Base-by-base conservation (phyloP, 2,329 filamentous ascomycete species). In the Ophiostoma novo-ulmi region DNA sequence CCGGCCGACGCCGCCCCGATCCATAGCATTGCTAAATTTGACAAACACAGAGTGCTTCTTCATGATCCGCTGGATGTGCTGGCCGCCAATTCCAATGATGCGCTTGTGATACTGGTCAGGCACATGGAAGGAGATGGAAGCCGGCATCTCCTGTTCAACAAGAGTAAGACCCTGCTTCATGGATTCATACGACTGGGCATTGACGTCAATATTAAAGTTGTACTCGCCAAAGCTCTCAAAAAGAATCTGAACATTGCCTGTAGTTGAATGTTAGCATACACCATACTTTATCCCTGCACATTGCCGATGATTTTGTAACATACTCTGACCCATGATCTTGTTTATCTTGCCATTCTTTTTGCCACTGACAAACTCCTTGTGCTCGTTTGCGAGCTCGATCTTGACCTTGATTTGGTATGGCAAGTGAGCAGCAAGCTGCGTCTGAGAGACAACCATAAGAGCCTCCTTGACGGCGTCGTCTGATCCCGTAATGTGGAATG, bases 271-370 rank as follows among this genome's bases (percentile, higher is more conserved):
- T 64, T 38, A 64, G 61, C 61, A 38, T 22, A 8, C 26, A 61
- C 22, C 58, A 17, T 26, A 22, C 26, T 61, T 31, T 22, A 35
- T 35, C 6, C 26, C 20, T 17, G 17, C 10, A 14, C 26, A 26
- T 35, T 11, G 22, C 58, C 8, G 11, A 11, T 14, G 58, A 2
- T 31, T 31, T 31, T 13, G 58, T 6, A n/a, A 64, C 61, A 38
- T 64, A 64, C 94, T 97, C 80, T 98, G 94, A 35, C 94, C 95
- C 95, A 99, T 99, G 77, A 99, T 99, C 85, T 99, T 99, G 85
- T 99, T 99, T 81, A 99, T 99, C 83, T 99, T 99, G 80, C 95
- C 95, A 77, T 99, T 99, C 85, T 99, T 99, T 85, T 99, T 99
- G 75, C 95, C 95, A 76, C 94, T 97, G 71, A 99, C 95, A 78